Evolutionary conservation across 495 filamentous ascomycete species (phyloP).

Genomic region (Lasiosphaeria miniovina): DNA sequence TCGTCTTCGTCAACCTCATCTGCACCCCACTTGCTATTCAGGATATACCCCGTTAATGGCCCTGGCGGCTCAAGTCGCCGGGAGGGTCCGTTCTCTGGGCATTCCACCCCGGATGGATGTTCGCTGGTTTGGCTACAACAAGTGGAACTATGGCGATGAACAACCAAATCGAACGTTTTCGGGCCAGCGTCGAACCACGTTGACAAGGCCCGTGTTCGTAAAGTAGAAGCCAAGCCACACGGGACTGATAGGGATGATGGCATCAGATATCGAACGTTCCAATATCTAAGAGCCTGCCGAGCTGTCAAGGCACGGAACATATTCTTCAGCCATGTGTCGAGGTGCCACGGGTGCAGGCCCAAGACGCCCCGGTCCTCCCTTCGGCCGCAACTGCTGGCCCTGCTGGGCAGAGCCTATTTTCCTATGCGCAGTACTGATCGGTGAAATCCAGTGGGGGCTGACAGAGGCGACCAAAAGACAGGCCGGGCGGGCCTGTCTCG

Average conservation of each 20-base stretch:
- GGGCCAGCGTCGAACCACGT: constrained; percentile 26
- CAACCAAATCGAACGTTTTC: constrained; percentile 30
- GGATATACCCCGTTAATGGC: too few species aligned
- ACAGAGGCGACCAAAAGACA: background rate
- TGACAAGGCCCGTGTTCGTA: background rate
- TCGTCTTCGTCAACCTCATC: too few species aligned
- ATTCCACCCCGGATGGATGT: background rate
- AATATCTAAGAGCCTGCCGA: constrained; percentile 21
- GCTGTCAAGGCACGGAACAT: constrained; percentile 18
- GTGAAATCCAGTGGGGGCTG: background rate
- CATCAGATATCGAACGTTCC: constrained; percentile 23
- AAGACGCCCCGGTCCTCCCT: background rate
- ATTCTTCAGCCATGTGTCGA: constrained; percentile 22
- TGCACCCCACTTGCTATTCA: too few species aligned
- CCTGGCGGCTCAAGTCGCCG: too few species aligned
- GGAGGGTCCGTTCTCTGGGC: background rate
- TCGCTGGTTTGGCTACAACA: constrained; percentile 5
- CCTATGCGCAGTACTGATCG: background rate
- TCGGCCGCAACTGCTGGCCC: background rate
- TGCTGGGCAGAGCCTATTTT: background rate
- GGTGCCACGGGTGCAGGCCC: constrained; percentile 4
- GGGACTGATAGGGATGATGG: constrained; percentile 13
- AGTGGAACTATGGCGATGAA: constrained; percentile 1
- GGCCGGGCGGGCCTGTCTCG: background rate
- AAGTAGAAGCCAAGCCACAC: constrained; percentile 8